phyloP scores from a whole-genome alignment of 2,329 filamentous ascomycete genomes.

The Nemania sp. region DNA sequence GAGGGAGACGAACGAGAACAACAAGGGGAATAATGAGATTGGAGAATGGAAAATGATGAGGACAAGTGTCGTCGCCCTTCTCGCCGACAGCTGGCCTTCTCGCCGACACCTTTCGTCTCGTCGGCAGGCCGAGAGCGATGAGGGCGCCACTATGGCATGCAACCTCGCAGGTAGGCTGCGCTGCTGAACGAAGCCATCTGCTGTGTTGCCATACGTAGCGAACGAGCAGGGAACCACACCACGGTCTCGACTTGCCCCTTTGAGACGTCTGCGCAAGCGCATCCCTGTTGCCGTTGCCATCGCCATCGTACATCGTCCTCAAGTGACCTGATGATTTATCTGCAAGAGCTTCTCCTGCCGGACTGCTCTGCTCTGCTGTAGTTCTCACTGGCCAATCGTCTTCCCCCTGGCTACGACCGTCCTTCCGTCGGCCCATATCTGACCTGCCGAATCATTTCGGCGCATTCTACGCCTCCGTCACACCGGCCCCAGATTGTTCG shows the following conservation, averaged over 20 bases:
- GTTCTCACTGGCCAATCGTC: background rate
- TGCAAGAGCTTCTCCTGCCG: background rate
- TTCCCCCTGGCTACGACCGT: background rate
- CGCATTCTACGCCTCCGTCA: too few relatives aligned
- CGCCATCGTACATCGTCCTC: background rate
- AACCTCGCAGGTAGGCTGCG: background rate
- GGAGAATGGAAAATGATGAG: too few relatives aligned
- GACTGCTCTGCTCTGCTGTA: background rate
- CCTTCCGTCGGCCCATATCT: background rate
- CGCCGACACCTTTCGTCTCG: too few relatives aligned
- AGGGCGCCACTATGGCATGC: too few relatives aligned
- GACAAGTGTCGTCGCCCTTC: too few relatives aligned
- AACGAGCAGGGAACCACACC: background rate
- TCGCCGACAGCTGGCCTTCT: too few relatives aligned
- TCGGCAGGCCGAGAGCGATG: too few relatives aligned
- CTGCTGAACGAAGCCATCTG: background rate
- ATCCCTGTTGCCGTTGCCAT: background rate
- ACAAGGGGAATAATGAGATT: too few relatives aligned
- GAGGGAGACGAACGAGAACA: too few relatives aligned
- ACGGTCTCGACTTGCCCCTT: background rate
- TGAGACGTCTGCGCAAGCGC: background rate
- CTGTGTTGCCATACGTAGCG: too few relatives aligned
- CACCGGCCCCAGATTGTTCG: constrained; percentile 19
- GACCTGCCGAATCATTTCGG: constrained; percentile 7
- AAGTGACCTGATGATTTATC: background rate